Conservation (phyloP, 176 grass and related monocot genomes). For the Stipa capillata region DNA sequence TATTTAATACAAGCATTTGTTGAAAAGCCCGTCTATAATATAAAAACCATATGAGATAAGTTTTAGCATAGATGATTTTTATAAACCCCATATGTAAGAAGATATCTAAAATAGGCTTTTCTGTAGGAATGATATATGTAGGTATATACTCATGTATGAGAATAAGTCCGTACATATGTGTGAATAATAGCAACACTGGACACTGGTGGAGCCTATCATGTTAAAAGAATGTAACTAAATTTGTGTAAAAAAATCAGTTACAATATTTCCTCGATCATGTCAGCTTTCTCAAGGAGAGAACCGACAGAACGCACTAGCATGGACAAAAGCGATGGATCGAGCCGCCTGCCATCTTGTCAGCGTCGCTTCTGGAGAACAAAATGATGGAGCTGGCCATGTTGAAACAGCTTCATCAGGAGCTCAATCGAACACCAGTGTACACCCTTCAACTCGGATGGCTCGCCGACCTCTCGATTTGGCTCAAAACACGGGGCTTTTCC, state of each 20-base stretch:
- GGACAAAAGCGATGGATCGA: neutral
- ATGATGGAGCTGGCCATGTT: neutral
- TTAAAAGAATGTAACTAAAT: neutral
- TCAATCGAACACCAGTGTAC: neutral
- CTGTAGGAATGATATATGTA: too few species aligned
- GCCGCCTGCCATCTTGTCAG: neutral
- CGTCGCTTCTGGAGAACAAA: neutral
- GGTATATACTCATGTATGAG: too few species aligned
- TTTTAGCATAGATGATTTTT: too few species aligned
- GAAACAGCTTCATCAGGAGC: neutral
- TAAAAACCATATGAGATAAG: too few species aligned
- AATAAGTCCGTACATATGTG: too few species aligned
- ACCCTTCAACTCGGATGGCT: neutral
- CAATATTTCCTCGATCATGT: neutral
- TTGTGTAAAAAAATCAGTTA: neutral
- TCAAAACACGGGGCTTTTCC: neutral
- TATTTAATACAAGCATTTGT: too few species aligned
- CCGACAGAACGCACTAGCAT: neutral
- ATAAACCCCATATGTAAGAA: too few species aligned
- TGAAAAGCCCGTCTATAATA: too few species aligned
- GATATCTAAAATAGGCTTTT: too few species aligned
- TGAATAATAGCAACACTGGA: neutral
- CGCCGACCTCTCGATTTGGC: neutral
- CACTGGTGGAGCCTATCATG: neutral
- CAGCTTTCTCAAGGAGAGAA: neutral